Evolutionary conservation across 768 basidiomycete species (phyloP).

Genomic region (Chalciporus chontae): DNA sequence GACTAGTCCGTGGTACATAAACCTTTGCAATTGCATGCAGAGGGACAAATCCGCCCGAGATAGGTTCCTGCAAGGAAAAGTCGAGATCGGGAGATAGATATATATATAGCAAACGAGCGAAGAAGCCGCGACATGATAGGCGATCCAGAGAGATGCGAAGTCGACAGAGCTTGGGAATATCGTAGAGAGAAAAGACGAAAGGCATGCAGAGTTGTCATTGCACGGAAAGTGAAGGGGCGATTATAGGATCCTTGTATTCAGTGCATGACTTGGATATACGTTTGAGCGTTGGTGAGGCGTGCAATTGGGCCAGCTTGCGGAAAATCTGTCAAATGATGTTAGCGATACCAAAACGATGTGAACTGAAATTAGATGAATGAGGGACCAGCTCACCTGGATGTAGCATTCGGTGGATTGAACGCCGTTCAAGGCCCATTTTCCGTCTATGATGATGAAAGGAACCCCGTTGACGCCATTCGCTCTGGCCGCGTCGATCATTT

Average conservation of each 20-base stretch:
- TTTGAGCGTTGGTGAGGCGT: slow-evolving; percentile 1
- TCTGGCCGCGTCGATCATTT: slow-evolving; percentile 39
- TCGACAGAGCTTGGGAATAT: neutral
- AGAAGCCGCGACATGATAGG: slow-evolving; percentile 10
- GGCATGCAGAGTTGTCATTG: slow-evolving; percentile 16
- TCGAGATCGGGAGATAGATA: slow-evolving; percentile 11
- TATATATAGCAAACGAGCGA: slow-evolving; percentile 9
- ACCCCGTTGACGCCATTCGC: slow-evolving; percentile 47
- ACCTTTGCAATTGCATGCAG: slow-evolving; percentile 9
- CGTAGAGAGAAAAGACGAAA: neutral
- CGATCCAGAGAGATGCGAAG: slow-evolving; percentile 14
- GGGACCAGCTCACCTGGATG: slow-evolving; percentile 29
- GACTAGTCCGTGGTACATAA: slow-evolving; percentile 1
- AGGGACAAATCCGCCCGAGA: slow-evolving; percentile 11
- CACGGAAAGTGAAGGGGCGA: slow-evolving; percentile 15
- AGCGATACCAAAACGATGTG: neutral
- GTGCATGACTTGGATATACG: slow-evolving; percentile 14
- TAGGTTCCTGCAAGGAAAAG: slow-evolving; percentile 18
- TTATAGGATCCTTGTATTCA: slow-evolving; percentile 19
- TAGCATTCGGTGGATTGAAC: slow-evolving; percentile 42
- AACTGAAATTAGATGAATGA: neutral
- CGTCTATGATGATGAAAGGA: slow-evolving; percentile 48
- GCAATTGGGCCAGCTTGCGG: slow-evolving; percentile 28
- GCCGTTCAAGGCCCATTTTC: slow-evolving; percentile 44
- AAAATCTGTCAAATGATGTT: slow-evolving; percentile 23